Percentiles rank a stretch among this genome's conserved stretches.
Conservation (phyloP, 2,329 filamentous ascomycete genomes). For the Clarireedia monteithiana region DNA sequence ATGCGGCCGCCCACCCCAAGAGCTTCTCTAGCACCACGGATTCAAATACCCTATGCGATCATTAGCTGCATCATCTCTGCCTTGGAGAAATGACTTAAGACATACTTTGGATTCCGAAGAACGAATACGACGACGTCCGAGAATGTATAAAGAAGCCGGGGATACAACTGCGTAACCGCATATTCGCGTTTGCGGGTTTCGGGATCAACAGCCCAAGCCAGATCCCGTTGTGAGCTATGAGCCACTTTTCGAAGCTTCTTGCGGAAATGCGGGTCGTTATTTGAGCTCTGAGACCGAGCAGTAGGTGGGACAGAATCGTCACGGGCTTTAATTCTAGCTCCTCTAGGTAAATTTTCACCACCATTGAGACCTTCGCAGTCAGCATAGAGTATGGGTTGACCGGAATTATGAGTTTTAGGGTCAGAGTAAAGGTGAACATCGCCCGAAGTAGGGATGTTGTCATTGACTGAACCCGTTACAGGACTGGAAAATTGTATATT, state of each 20-base stretch:
- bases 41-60: conserved; percentile 32
- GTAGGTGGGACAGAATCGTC: neutral
- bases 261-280: neutral
- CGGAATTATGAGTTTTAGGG: conserved; percentile 33
- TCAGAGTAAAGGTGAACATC: conserved; percentile 46
- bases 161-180: conserved; percentile 35
- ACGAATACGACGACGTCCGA: conserved; percentile 39
- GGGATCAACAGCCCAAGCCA: conserved; percentile 6
- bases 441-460: conserved; percentile 38
- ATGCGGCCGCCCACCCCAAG: conserved; percentile 42
- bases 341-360: conserved; percentile 32
- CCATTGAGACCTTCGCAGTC: conserved; percentile 46
- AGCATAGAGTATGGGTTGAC: conserved; percentile 39
- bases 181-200: conserved; percentile 16
- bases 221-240: neutral
- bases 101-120: conserved; percentile 32
- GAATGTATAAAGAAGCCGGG: conserved; percentile 39
- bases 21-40: conserved; percentile 34
- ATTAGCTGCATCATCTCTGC: neutral
- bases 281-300: neutral
- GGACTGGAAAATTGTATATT: conserved; percentile 29
- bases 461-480: conserved; percentile 36
- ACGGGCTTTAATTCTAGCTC: conserved; percentile 18
- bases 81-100: neutral
- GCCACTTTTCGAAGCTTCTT: neutral